Conservation (phyloP, 306 rosid genomes). For the Prunus fruticosa region DNA sequence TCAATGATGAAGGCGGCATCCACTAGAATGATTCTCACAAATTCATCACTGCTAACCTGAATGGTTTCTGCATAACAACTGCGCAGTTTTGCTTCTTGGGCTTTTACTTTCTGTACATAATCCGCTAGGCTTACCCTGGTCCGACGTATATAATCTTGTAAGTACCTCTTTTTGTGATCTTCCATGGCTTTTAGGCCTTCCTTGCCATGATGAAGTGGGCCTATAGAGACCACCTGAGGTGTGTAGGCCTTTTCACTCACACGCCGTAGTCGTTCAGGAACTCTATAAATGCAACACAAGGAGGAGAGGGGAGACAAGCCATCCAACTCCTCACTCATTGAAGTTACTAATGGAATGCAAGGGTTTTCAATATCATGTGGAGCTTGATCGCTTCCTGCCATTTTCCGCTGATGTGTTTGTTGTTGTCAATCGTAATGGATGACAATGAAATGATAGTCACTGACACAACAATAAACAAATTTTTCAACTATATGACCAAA, state of each 20-base stretch:
- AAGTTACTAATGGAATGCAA: background rate
- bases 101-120: background rate
- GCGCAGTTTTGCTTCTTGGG: background rate
- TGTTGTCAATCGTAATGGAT: background rate
- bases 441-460: background rate
- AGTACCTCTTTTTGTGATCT: constrained; percentile 21
- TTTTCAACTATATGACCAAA: background rate
- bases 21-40: constrained; percentile 23
- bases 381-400: constrained; percentile 1
- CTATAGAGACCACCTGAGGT: constrained; percentile 24
- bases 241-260: constrained; percentile 20
- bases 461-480: background rate
- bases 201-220: constrained; percentile 28
- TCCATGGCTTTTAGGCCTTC: constrained; percentile 21
- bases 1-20: constrained; percentile 28
- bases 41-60: constrained; percentile 12
- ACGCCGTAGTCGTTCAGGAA: constrained; percentile 13
- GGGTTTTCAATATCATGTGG: constrained; percentile 29
- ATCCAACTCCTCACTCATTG: constrained; percentile 11
- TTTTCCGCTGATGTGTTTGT: background rate
- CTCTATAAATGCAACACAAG: constrained; percentile 3
- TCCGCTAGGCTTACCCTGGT: constrained; percentile 1
- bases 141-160: constrained; percentile 1
- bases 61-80: constrained; percentile 21
- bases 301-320: constrained; percentile 4